Evolutionary conservation across 768 basidiomycete species (phyloP), one percentile per base, ranked within the genome.

Genomic region (Austroboletus eburneus): DNA sequence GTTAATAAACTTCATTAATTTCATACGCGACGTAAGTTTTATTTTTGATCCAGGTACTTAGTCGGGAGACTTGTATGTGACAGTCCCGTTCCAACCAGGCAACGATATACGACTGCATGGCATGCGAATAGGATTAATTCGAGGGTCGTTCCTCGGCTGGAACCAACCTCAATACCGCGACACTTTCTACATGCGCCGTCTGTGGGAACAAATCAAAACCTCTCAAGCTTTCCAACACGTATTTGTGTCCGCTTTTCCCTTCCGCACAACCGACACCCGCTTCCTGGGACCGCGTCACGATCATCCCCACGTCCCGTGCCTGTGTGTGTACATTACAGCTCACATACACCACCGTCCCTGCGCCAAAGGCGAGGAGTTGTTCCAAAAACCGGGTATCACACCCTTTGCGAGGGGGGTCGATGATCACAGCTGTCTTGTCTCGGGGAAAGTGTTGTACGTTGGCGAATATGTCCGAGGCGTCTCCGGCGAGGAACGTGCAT

Each of bases 131-230:
- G 25, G n/a, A 23, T 9, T 36, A 37, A 17, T 29, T 33, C 36
- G 20, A 39, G 13, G n/a, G 13, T 20, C 10, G 13, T 5, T 42
- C 39, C 39, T 29, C 39, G 0, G 7, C 20, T 25, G 49, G 52
- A 5, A 67, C 69, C 36, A 83, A 67, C 52, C 79, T 72, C 56
- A 90, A 68, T 23, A 89, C 75, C 6, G 85, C 84, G 12, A 91
- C 81, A 45, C 79, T 79, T 69, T 97, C 92, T 9, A 95, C 91
- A 72, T 97, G 94, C 12, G 89, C 87, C 21, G 92, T 95, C 73
- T 97, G 93, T 8, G 95, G 91, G 71, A 98, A 99, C 45, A 99
- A 62, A 71, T 98, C 95, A 55, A 96, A 91, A 29, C 92, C 94
- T 50, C 87, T 67, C 57, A 96, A 55, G 56, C 83, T 89, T 69